A percentile compares a stretch with the other conserved stretches of the same genome.
Conservation (phyloP, 2,329 filamentous ascomycete genomes). For the Botrytis pseudocinerea region DNA sequence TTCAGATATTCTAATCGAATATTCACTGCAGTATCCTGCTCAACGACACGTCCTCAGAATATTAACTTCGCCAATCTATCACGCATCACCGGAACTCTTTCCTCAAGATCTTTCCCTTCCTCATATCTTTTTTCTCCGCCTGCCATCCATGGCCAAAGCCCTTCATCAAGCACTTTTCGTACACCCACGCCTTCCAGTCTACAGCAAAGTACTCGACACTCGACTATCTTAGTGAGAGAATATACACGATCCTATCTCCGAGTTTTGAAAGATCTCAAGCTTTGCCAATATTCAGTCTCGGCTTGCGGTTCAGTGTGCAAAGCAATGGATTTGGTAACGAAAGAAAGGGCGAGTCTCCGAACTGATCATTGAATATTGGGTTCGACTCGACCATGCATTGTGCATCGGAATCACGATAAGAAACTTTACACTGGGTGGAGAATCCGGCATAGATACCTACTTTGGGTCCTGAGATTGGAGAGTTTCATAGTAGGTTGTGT, state of each 20-base stretch:
- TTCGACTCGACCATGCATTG: neutral
- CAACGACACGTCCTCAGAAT: neutral
- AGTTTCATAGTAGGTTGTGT: neutral
- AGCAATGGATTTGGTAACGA: neutral
- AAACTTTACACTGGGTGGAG: neutral
- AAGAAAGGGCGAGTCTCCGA: neutral
- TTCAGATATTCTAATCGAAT: neutral
- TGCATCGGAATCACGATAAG: neutral
- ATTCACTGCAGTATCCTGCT: neutral
- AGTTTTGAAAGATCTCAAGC: neutral
- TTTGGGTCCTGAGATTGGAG: neutral
- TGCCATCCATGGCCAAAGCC: neutral
- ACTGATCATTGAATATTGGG: neutral
- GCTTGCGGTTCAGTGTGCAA: neutral
- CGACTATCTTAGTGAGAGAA: fast-evolving
- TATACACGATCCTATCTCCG: neutral
- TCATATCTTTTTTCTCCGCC: neutral
- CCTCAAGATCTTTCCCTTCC: neutral
- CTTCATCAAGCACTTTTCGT: neutral
- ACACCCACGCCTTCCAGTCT: neutral
- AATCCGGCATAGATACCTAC: neutral
- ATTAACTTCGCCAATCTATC: neutral
- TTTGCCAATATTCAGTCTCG: neutral
- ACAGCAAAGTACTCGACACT: neutral
- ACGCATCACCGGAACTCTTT: neutral